phyloP scores from a whole-genome alignment of 306 rosid genomes.

The Carpinus fangiana region DNA sequence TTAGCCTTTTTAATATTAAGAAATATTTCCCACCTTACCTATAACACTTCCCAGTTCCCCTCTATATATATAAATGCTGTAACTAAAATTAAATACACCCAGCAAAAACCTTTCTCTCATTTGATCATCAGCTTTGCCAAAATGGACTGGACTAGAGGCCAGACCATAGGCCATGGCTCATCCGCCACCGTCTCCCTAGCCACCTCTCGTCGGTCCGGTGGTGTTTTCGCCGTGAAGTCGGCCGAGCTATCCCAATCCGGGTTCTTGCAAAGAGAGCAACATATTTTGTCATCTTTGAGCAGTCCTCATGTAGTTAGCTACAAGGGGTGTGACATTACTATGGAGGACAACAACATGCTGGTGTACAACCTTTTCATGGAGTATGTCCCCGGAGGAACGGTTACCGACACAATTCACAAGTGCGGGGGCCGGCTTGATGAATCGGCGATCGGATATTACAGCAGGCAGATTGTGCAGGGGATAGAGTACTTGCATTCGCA shows the following conservation, averaged over 20 bases:
- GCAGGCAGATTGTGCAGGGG: conserved; percentile 51
- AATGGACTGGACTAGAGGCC: conserved; percentile 84
- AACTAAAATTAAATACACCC: conserved; percentile 9
- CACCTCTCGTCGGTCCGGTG: conserved; percentile 28
- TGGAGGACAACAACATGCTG: conserved; percentile 45
- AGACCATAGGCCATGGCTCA: conserved; percentile 72
- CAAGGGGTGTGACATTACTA: conserved; percentile 59
- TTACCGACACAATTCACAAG: conserved; percentile 36
- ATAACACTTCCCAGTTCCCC: neutral
- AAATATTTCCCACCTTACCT: conserved; percentile 11
- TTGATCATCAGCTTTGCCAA: neutral
- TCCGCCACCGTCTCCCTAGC: conserved; percentile 76
- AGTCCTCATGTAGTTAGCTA: conserved; percentile 59
- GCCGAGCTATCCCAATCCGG: conserved; percentile 49
- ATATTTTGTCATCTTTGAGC: conserved; percentile 54
- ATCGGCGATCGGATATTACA: conserved; percentile 36
- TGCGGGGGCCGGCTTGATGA: conserved; percentile 44
- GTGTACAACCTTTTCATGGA: conserved; percentile 82
- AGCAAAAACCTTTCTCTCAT: neutral
- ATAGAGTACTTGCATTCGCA: conserved; percentile 65
- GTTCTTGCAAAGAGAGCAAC: conserved; percentile 57
- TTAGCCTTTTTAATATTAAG: neutral
- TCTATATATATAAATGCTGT: conserved; percentile 17
- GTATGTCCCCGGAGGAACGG: conserved; percentile 54
- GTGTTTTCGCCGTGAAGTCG: conserved; percentile 70